Evolutionary conservation across 164 flowering plant species (phyloP), one percentile per base, ranked within the genome.

Genomic region (Platanus orientalis): DNA sequence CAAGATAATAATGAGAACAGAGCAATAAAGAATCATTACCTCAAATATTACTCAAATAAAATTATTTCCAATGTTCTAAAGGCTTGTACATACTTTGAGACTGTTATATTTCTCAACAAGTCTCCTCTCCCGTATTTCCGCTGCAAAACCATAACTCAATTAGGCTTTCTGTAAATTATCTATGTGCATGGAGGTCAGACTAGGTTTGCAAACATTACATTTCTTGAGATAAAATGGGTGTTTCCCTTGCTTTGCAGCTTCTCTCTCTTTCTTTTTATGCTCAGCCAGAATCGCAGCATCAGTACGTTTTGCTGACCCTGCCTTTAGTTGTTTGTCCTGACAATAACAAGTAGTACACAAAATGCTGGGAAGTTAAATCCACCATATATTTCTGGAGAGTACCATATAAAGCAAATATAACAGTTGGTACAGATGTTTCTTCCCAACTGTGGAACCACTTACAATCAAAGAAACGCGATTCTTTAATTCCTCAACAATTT

Each of bases 241-340:
- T 67, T 93, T 93, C 69, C 98, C 98, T 40, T 80, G 81, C 73
- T 86, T 89, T 59, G 89, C 87, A 11, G 92, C 95, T 74, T 91
- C 96, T 68, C 93, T 81, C 72, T 88, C 97, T 74, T 82, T 86
- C 81, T 83, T 89, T 81, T 88, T 91, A 77, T 94, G 99, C 72
- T 83, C 84, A 29, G 88, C 61, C 30, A 94, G 64, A 70, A 91
- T 88, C 19, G 79, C 69, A 26, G 74, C 75, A 50, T 85, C 88
- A 58, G 65, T 60, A n/a, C 61, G 73, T 71, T 79, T 84, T 25
- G 76, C n/a, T 36, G 86, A 71, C 2, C 73, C 85, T 49, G 73
- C 66, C 60, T 82, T 94, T 42, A 89, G 54, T 66, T 85, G 96
- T 50, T 81, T 88, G 61, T 88, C 87, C 97, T 93, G 75, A 40